These are phyloP conservation scores for Lagenidium giganteum DNA, from an alignment of 352 stramenopile genomes.

Conservation along the genomic window DNA sequence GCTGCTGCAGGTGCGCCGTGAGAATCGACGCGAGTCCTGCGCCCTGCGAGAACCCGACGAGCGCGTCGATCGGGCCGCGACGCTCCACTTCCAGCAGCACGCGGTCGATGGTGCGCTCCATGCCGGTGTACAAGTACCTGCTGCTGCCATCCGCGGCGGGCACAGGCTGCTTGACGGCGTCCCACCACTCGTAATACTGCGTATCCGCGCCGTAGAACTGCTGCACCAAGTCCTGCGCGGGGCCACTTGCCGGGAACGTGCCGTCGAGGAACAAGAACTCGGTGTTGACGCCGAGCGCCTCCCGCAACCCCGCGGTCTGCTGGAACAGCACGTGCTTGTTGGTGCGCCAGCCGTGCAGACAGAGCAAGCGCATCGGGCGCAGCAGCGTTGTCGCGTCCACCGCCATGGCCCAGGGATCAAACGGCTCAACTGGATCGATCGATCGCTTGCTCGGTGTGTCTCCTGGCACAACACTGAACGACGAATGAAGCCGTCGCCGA, in stretches of 20 bases:
- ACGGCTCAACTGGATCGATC: background rate
- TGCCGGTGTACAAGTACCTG: conserved; percentile 27
- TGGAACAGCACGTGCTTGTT: conserved; percentile 54
- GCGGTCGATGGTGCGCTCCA: conserved; percentile 60
- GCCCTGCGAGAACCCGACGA: conserved; percentile 76
- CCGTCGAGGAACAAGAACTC: conserved; percentile 69
- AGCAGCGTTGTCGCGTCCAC: conserved; percentile 2
- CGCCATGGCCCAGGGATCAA: background rate
- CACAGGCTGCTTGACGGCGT: conserved; percentile 40
- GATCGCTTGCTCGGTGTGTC: too few species aligned
- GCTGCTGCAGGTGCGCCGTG: conserved; percentile 49
- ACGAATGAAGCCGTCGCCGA: conserved; percentile 12
- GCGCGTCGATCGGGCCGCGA: conserved; percentile 45
- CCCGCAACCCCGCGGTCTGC: conserved; percentile 50
- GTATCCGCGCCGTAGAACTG: conserved; percentile 45
- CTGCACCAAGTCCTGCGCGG: conserved; percentile 52
- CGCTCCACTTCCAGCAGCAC: conserved; percentile 41
- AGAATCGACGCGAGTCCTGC: conserved; percentile 49
- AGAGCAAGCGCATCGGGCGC: conserved; percentile 60
- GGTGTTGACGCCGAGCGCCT: conserved; percentile 40
- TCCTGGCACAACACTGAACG: too few species aligned
- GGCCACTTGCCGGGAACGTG: conserved; percentile 48
- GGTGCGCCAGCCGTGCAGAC: conserved; percentile 76
- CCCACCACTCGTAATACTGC: conserved; percentile 81
- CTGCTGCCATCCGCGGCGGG: conserved; percentile 8